A percentile compares a stretch with the other conserved stretches of the same genome.
phyloP scores from a whole-genome alignment of 148 eudicot species.

The Cornus kousa region DNA sequence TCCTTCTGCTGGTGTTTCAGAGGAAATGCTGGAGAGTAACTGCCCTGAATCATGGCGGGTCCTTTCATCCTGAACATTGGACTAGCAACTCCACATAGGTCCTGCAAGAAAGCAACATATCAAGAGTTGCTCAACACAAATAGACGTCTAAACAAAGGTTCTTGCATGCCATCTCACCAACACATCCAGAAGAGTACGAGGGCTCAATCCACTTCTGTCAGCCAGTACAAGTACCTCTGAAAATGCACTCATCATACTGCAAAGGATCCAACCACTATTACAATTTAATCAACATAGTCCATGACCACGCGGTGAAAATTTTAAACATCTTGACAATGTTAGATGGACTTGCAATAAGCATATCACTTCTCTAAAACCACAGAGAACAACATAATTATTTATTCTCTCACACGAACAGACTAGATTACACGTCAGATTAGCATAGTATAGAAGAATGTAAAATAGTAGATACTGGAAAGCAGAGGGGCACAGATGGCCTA shows the following conservation, averaged over 20 bases:
- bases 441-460: neutral
- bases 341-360: neutral
- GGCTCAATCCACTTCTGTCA: conserved; percentile 77
- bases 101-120: conserved; percentile 40
- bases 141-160: neutral
- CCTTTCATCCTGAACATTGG: conserved; percentile 99
- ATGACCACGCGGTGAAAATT: no score
- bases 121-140: neutral
- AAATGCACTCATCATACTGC: conserved; percentile 98
- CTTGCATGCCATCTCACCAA: conserved; percentile 50
- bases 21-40: conserved; percentile 89
- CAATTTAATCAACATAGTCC: no score
- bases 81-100: conserved; percentile 89
- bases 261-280: conserved; percentile 9
- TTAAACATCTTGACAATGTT: neutral
- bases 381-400: no score
- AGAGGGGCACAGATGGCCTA: neutral
- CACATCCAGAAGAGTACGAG: conserved; percentile 79
- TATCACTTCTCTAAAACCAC: no score
- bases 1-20: conserved; percentile 98
- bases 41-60: conserved; percentile 74
- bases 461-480: neutral
- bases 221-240: conserved; percentile 91
- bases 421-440: neutral
- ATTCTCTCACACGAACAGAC: neutral